These are phyloP conservation scores for Epichloe glyceriae DNA, from an alignment of 2,329 filamentous ascomycete species.

Conservation along the genomic window DNA sequence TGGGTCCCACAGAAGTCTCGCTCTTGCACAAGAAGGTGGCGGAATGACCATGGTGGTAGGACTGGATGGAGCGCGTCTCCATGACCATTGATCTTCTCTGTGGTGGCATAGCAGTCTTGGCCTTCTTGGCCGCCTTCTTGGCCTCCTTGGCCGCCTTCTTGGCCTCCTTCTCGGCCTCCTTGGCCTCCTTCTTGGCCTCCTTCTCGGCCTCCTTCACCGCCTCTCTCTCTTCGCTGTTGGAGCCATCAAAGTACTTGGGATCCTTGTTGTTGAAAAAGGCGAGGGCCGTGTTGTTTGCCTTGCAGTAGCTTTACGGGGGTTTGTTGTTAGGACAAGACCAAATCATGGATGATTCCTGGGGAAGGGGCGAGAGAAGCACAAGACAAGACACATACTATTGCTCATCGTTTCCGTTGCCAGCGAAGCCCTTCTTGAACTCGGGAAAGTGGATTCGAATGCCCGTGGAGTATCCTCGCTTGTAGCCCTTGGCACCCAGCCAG, in stretches of 20 bases:
- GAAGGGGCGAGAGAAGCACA: not conserved
- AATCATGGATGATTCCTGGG: no score
- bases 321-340: not conserved
- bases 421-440: not conserved
- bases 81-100: not conserved
- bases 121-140: not conserved
- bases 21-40: not conserved
- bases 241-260: constrained; percentile 1
- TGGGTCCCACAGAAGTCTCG: not conserved
- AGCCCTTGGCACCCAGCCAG: not conserved
- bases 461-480: not conserved
- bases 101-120: not conserved
- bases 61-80: not conserved
- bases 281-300: not conserved
- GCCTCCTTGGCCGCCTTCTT: not conserved
- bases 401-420: not conserved
- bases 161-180: not conserved
- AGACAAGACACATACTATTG: not conserved
- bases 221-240: not conserved
- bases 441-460: constrained; percentile 3
- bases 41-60: not conserved
- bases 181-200: not conserved
- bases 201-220: not conserved
- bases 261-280: not conserved
- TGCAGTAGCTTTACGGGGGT: not conserved